phyloP scores from a whole-genome alignment of 2,329 filamentous ascomycete species.

The Microdochium trichocladiopsis region DNA sequence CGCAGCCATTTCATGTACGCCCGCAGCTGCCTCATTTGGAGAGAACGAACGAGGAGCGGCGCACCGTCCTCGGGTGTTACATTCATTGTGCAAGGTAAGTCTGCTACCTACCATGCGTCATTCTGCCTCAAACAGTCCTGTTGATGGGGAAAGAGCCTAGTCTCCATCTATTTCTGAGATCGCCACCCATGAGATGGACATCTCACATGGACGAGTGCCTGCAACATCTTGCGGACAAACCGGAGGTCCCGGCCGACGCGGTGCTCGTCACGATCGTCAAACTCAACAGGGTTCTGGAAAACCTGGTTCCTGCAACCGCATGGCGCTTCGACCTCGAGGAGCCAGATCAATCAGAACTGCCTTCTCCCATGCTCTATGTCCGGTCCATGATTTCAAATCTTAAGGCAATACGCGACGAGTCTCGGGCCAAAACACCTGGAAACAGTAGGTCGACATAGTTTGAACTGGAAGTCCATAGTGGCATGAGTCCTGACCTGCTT shows the following conservation, averaged over 20 bases:
- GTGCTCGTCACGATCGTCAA: constrained; percentile 29
- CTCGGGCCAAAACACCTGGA: constrained; percentile 14
- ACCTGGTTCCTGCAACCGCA: constrained; percentile 12
- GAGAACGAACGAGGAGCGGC: constrained; percentile 11
- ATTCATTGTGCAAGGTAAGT: constrained; percentile 2
- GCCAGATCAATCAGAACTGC: background rate
- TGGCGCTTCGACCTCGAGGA: constrained; percentile 8
- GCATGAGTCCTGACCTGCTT: background rate
- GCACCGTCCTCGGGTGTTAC: constrained; percentile 10
- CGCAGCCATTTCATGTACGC: background rate
- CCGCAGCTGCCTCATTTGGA: background rate
- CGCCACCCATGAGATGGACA: constrained; percentile 43
- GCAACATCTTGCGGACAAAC: constrained; percentile 31
- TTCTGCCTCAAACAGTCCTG: background rate
- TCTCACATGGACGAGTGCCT: constrained; percentile 52
- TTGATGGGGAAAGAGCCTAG: background rate
- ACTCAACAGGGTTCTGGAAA: constrained; percentile 14
- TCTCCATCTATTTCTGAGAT: constrained; percentile 10
- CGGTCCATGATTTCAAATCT: constrained; percentile 19
- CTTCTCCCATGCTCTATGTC: constrained; percentile 16
- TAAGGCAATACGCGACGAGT: constrained; percentile 11
- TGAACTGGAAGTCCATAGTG: background rate
- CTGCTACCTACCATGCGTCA: background rate
- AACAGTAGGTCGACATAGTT: constrained; percentile 18
- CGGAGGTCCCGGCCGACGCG: constrained; percentile 41